phyloP scores from a whole-genome alignment of 371 early-diverging fungal genomes.

The Phascolomyces articulosus region DNA sequence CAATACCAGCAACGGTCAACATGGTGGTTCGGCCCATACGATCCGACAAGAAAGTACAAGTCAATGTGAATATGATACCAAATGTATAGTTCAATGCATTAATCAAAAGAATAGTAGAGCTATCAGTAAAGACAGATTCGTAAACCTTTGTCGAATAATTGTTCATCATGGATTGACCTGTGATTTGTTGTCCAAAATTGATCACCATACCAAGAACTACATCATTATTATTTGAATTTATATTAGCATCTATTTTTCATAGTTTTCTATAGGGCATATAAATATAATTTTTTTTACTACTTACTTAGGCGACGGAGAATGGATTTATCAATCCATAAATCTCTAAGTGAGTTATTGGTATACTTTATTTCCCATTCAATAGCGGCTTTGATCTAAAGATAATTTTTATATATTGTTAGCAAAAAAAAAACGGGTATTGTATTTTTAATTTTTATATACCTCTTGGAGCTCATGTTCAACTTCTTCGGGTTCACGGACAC shows the following conservation, averaged over 20 bases:
- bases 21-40: slow-evolving; percentile 24
- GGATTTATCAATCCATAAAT: slow-evolving; percentile 21
- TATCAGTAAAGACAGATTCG: slow-evolving; percentile 20
- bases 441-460: no score
- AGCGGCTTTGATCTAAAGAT: slow-evolving; percentile 28
- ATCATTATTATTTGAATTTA: background rate
- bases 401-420: no score
- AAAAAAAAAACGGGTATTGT: no score
- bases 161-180: slow-evolving; percentile 39
- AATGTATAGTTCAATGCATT: slow-evolving; percentile 33
- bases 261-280: no score
- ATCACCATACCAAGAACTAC: slow-evolving; percentile 26
- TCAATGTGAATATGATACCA: slow-evolving; percentile 33
- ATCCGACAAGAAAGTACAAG: slow-evolving; percentile 30
- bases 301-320: slow-evolving; percentile 25
- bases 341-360: slow-evolving; percentile 23
- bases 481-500: slow-evolving; percentile 27
- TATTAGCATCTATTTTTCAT: no score
- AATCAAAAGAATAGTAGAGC: slow-evolving; percentile 27
- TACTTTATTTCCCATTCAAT: slow-evolving; percentile 29
- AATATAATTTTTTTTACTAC: no score
- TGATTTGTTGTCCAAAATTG: slow-evolving; percentile 37
- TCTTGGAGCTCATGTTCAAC: slow-evolving; percentile 27
- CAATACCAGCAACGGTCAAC: slow-evolving; percentile 25
- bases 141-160: slow-evolving; percentile 32